These are phyloP conservation scores for Phylloporus sp. DNA, from an alignment of 768 basidiomycete genomes.

Conservation along the genomic window DNA sequence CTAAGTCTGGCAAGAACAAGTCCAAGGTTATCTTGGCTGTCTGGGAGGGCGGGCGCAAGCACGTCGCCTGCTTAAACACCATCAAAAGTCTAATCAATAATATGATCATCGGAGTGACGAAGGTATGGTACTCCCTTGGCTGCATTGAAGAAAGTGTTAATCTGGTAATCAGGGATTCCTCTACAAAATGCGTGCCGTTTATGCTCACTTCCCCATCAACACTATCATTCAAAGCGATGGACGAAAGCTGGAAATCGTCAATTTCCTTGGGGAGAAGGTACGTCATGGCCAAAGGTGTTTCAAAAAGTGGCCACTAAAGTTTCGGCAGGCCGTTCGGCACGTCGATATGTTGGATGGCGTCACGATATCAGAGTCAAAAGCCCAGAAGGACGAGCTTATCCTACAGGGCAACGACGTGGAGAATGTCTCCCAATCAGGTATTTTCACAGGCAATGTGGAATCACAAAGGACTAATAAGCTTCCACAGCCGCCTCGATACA, in stretches of 20 bases:
- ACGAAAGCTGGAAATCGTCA: constrained; percentile 79
- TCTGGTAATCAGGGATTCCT: constrained; percentile 74
- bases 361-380: constrained; percentile 76
- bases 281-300: constrained; percentile 8
- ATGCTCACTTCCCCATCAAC: constrained; percentile 99
- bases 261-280: constrained; percentile 94
- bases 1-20: constrained; percentile 67
- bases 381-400: constrained; percentile 93
- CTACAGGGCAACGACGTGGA: constrained; percentile 95
- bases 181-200: constrained; percentile 99
- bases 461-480: constrained; percentile 6
- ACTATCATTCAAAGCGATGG: constrained; percentile 85
- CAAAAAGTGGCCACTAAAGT: not conserved
- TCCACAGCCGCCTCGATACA: constrained; percentile 88
- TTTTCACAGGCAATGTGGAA: constrained; percentile 8
- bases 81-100: constrained; percentile 94
- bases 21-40: constrained; percentile 83
- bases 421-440: constrained; percentile 95
- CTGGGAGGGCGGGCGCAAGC: constrained; percentile 98
- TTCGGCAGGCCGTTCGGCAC: constrained; percentile 75
- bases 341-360: constrained; percentile 92
- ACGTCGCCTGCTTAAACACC: constrained; percentile 96
- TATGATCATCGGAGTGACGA: constrained; percentile 97
- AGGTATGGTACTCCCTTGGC: constrained; percentile 44
- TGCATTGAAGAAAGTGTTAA: constrained; percentile 4